These are phyloP conservation scores for Penicillium sp. DNA, from an alignment of 2,329 filamentous ascomycete species.

Conservation along the genomic window DNA sequence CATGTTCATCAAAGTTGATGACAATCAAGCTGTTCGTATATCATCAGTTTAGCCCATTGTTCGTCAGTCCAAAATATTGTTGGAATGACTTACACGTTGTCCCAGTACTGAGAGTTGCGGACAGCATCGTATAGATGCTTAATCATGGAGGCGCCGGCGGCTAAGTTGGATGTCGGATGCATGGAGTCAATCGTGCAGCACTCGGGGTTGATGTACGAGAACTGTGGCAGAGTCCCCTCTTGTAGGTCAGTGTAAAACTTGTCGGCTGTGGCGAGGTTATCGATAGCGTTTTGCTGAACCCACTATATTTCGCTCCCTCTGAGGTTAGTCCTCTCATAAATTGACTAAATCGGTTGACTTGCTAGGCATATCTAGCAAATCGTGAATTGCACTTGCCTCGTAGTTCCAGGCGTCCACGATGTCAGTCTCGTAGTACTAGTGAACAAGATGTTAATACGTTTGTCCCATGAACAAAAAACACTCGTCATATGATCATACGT, in stretches of 20 bases:
- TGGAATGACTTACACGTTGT: conserved; percentile 23
- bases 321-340: not conserved
- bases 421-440: conserved; percentile 36
- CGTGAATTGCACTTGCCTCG: conserved; percentile 21
- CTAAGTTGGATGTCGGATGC: conserved; percentile 38
- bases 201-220: conserved; percentile 49
- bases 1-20: conserved; percentile 41
- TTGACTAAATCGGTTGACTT: too few species aligned
- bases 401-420: conserved; percentile 30
- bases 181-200: conserved; percentile 34
- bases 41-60: not conserved
- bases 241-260: conserved; percentile 64
- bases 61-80: not conserved
- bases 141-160: conserved; percentile 36
- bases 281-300: conserved; percentile 36
- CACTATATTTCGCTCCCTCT: conserved; percentile 21
- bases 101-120: conserved; percentile 38
- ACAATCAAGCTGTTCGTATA: conserved; percentile 28
- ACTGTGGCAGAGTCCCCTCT: conserved; percentile 63
- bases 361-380: too few species aligned
- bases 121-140: conserved; percentile 42
- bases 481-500: conserved; percentile 17
- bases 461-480: not conserved
- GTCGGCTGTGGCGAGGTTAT: conserved; percentile 27
- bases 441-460: not conserved